Evolutionary conservation across 2,329 filamentous ascomycete species (phyloP), one percentile per base, ranked within the genome.

Genomic region (Sclerotinia trifoliorum): DNA sequence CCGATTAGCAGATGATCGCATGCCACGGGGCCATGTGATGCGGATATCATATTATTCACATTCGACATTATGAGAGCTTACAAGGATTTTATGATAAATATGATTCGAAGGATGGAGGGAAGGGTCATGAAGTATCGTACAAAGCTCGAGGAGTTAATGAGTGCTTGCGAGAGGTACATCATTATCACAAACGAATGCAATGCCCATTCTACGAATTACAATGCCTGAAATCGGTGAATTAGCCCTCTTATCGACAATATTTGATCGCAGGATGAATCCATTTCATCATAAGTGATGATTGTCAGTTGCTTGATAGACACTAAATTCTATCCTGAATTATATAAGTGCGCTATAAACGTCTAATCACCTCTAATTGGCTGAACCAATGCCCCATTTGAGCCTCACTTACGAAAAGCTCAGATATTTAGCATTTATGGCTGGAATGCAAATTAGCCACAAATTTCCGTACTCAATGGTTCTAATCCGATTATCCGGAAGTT

Each of bases 341-440:
- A 42, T 42, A 42, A 42, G 11, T 21, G 24, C 35, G 29, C 60
- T 51, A 32, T 62, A 15, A 19, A 49, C 26, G 29, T 19, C 58
- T 62, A 62, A 62, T 62, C 26, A 8, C 10, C 58, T 49, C 29
- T 49, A 24, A 51, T 21, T 39, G 58, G 60, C 15, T 62, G 13
- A 24, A 26, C 39, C 15, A 26, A 26, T 4, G 32, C 29, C 15
- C 35, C 15, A 39, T 24, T 17, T 51, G 48, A 51, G 32, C 46
- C 29, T 39, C 29, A 49, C 29, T 26, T 51, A 29, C 1, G 26
- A 35, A 48, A 42, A 29, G 29, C 44, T 21, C 8, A 39, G 21
- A 49, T 39, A 10, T 19, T 35, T 57, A 57, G 24, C 42, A 57
- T 57, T 2, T 42, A 42, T 61, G 42, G 57, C 24, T 32, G 19